Percentiles rank a stretch among this genome's conserved stretches.
phyloP scores from a whole-genome alignment of 345 rosid species.

The Gossypium thurberi region DNA sequence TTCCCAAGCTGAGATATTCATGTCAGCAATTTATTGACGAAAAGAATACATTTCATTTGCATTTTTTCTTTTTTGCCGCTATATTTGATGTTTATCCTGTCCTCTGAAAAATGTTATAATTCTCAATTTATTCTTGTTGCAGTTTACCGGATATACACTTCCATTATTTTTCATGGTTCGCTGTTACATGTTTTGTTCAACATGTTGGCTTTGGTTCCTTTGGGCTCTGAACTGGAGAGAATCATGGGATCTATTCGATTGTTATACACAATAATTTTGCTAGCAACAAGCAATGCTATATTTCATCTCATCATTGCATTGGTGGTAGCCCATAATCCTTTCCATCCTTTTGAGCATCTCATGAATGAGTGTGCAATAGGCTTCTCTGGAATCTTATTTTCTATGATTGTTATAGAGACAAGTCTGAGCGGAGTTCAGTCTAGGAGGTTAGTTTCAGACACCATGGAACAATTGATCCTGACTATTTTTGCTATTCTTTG shows the following conservation, averaged over 20 bases:
- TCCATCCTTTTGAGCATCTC: constrained; percentile 30
- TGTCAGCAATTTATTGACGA: constrained; percentile 5
- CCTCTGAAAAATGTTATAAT: background rate
- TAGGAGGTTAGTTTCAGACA: constrained; percentile 53
- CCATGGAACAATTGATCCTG: background rate
- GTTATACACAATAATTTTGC: constrained; percentile 57
- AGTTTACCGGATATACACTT: constrained; percentile 86
- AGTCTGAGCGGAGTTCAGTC: constrained; percentile 84
- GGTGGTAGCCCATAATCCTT: constrained; percentile 59
- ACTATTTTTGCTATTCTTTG: background rate
- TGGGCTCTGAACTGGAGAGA: constrained; percentile 94
- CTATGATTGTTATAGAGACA: constrained; percentile 91
- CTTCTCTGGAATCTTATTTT: constrained; percentile 87
- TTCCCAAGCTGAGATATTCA: background rate
- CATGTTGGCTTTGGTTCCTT: constrained; percentile 94
- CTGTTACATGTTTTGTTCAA: constrained; percentile 87
- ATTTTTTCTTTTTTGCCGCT: background rate
- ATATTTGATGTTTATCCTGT: background rate
- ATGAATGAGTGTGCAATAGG: constrained; percentile 87
- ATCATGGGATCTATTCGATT: constrained; percentile 92
- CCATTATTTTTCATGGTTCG: constrained; percentile 81
- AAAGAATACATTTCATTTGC: background rate
- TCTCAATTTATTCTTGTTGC: constrained; percentile 22
- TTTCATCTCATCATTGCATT: constrained; percentile 70
- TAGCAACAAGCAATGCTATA: constrained; percentile 80